Base-by-base conservation (phyloP, 2,329 filamentous ascomycete species). In the Botrytis aclada region DNA sequence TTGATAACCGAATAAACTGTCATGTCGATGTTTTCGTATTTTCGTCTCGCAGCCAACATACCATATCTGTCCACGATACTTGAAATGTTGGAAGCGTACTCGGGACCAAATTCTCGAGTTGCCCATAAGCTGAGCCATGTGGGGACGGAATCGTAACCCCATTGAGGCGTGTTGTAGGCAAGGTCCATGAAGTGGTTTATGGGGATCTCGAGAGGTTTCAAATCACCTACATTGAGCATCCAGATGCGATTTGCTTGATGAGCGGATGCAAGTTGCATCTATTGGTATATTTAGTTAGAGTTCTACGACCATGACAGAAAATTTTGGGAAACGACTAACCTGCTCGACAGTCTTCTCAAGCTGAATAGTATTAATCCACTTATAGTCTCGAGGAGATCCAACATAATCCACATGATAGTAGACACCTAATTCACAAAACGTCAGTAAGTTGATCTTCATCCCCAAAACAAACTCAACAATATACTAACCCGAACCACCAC, bases 151-250 rank as follows among this genome's bases (percentile, higher is more conserved):
- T 87, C 84, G 69, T 86, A 84, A n/a, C 85, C 84, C 85, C 87
- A 91, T 1, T 82, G 79, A 32, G 86, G 81, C 34, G 87, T 86
- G 77, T 92, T 88, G 79, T 92, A 93, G 1, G 89, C 90, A 74
- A 92, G 84, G 75, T 92, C 89, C 75, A 92, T 83, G 82, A 89
- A 92, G 80, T 92, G 89, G 78, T 84, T 88, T 78, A 92, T 88
- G 32, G 90, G 89, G 25, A 92, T 84, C 82, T 92, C 88, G 81
- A 80, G 76, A 0, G 86, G 85, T 78, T 90, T 90, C 58, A 90
- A 82, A 77, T 91, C 88, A n/a, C 88, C 88, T 8, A 90, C 86
- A 74, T 91, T 91, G 56, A 88, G 86, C 62, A 90, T 85, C 89
- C 88, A 90, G 63, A 90, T 88, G 4, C 79, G 69, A 84, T 84